Evolutionary conservation across 257 asterid species (phyloP).

Genomic region (Hygrophila difformis): DNA sequence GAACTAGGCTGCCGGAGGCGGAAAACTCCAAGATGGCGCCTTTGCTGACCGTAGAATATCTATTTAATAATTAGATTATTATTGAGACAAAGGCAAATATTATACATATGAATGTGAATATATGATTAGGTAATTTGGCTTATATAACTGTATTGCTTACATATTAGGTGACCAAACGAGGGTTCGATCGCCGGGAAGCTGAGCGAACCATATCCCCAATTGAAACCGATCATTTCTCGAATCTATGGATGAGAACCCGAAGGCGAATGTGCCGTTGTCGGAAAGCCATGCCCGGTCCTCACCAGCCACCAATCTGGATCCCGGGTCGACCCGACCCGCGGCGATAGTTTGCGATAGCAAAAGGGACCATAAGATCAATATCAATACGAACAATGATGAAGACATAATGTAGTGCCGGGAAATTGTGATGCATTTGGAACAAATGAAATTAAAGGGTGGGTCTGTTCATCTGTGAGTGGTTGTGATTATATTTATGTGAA

Average conservation of each 20-base stretch:
- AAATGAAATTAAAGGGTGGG: no score
- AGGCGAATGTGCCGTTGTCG: slow-evolving; percentile 68
- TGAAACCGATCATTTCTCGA: slow-evolving; percentile 33
- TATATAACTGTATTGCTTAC: slow-evolving; percentile 76
- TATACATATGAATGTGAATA: no score
- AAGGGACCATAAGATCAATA: no score
- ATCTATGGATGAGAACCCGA: slow-evolving; percentile 44
- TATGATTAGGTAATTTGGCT: slow-evolving; percentile 14
- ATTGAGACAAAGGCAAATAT: slow-evolving; percentile 39
- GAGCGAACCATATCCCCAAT: slow-evolving; percentile 71
- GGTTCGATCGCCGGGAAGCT: slow-evolving; percentile 63
- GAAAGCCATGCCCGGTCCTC: slow-evolving; percentile 68
- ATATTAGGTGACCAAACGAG: slow-evolving; percentile 70
- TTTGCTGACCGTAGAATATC: slow-evolving; percentile 74
- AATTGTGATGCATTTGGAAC: slow-evolving; percentile 13
- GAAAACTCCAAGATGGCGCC: slow-evolving; percentile 63
- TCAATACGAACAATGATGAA: no score
- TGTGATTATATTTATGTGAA: slow-evolving; percentile 23
- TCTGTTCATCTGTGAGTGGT: neutral
- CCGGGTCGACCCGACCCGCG: slow-evolving; percentile 35
- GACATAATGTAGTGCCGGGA: neutral
- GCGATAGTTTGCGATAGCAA: slow-evolving; percentile 20
- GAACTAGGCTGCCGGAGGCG: slow-evolving; percentile 52
- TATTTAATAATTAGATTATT: slow-evolving; percentile 50
- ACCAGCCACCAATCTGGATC: slow-evolving; percentile 52